Base-by-base conservation (phyloP, 345 rosid species). In the Eucalyptus shirleyi region DNA sequence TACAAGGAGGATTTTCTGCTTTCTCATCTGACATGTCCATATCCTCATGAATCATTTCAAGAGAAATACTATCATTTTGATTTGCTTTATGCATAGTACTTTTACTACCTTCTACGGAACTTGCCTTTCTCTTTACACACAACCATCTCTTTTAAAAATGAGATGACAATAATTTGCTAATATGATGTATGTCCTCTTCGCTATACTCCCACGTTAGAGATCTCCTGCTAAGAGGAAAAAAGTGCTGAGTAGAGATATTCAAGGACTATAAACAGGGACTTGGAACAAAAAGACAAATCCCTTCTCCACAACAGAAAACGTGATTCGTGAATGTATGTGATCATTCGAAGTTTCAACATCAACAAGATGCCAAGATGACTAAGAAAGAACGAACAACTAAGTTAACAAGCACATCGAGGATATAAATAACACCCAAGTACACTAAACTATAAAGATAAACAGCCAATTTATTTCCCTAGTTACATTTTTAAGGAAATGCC, bases 11-110 rank as follows among this genome's bases (percentile, higher is more conserved):
- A 90, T 89, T 92, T 89, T 89, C 92, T 85, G 90, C 90, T 42
- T 89, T 86, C 92, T 86, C 87, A 90, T 90, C 90, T 94, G 93
- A 91, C 80, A 92, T 59, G 81, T 94, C 96, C 81, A 89, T 37
- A 45, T 95, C 96, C 93, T 98, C 99, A 65, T 95, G 95, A 88
- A 96, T 96, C 81, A 96, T 96, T 85, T 95, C 96, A 65, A 98
- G 92, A 94, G 93, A 59, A 88, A 88, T 87, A 65, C 89, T 50
- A 30, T 88, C 94, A 65, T 88, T 94, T 90, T 53, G 91, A 85
- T 82, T 88, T 77, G 85, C 91, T 89, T 86, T 88, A 89, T 72
- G 92, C 40, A 80, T 80, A 40, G 88, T 60, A 83, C 85, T 91
- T 72, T 51, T 89, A 18, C 86, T 89, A 44, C 60, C 91, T 55